phyloP scores from a whole-genome alignment of 257 asterid species.

The Agastache rugosa region DNA sequence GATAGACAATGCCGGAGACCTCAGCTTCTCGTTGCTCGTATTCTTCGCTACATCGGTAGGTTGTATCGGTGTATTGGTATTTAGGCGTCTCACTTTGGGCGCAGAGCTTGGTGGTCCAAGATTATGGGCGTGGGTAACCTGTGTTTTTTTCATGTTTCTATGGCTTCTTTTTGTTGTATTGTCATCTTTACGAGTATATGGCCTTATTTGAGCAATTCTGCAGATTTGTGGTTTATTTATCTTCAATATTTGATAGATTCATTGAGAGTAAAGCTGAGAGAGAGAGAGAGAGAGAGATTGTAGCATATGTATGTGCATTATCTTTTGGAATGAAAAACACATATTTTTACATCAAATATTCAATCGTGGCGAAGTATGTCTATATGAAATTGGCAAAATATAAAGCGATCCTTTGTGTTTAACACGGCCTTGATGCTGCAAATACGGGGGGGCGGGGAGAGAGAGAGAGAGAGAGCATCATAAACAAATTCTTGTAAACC shows the following conservation, averaged over 20 bases:
- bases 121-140: conserved; percentile 87
- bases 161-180: conserved; percentile 87
- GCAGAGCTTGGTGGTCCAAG: conserved; percentile 97
- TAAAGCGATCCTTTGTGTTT: background rate
- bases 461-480: background rate
- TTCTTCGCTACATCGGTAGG: conserved; percentile 89
- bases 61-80: conserved; percentile 81
- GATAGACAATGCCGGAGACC: conserved; percentile 73
- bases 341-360: background rate
- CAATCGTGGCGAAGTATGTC: background rate
- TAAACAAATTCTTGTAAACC: background rate
- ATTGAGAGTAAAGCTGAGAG: background rate
- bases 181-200: conserved; percentile 78
- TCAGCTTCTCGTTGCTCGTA: conserved; percentile 83
- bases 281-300: background rate
- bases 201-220: conserved; percentile 47
- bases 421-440: too few species aligned
- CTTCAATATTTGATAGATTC: background rate
- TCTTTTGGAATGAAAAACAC: background rate
- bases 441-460: too few species aligned
- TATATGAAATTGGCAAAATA: background rate
- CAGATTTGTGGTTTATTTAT: background rate
- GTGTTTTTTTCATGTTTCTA: conserved; percentile 66
- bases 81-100: conserved; percentile 76
- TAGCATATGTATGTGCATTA: background rate